Evolutionary conservation across 1,139 yeast species (phyloP).

Genomic region (Magnusiomyces fungicola): DNA sequence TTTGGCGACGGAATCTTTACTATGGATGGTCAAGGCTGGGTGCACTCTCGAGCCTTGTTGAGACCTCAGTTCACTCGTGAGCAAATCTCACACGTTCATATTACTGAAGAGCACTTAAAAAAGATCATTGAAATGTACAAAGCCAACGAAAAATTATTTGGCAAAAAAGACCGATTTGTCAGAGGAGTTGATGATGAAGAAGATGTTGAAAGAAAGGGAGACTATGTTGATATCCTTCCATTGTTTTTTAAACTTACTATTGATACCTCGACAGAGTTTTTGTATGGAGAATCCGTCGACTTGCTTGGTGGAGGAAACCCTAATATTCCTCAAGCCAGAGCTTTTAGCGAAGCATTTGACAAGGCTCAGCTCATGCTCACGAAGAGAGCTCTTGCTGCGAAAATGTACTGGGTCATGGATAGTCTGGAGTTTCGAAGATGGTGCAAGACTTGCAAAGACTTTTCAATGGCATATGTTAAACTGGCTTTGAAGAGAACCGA

Average conservation of each 20-base stretch:
- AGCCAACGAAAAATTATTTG: slow-evolving; percentile 8
- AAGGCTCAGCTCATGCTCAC: slow-evolving; percentile 36
- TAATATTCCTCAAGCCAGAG: slow-evolving; percentile 20
- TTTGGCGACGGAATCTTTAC: slow-evolving; percentile 54
- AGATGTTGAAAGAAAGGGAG: slow-evolving; percentile 17
- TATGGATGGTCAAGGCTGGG: slow-evolving; percentile 50
- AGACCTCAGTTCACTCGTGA: slow-evolving; percentile 53
- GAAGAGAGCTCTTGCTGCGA: slow-evolving; percentile 36
- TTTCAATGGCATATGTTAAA: slow-evolving; percentile 31
- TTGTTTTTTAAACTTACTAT: slow-evolving; percentile 46
- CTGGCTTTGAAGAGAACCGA: slow-evolving; percentile 21
- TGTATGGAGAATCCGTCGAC: slow-evolving; percentile 49
- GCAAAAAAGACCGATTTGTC: not conserved
- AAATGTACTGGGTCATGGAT: slow-evolving; percentile 34
- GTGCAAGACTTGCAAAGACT: slow-evolving; percentile 25
- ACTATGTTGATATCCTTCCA: slow-evolving; percentile 42
- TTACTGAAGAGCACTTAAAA: slow-evolving; percentile 42
- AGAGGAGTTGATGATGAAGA: slow-evolving; percentile 14
- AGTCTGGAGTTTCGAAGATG: slow-evolving; percentile 32
- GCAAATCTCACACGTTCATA: slow-evolving; percentile 44
- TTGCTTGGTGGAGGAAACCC: slow-evolving; percentile 33
- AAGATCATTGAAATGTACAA: slow-evolving; percentile 34
- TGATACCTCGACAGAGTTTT: slow-evolving; percentile 52
- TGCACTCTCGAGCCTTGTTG: slow-evolving; percentile 49
- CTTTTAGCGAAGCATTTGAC: slow-evolving; percentile 42